Base-by-base conservation (phyloP, 495 filamentous ascomycete species). In the Daldinia concentrica region DNA sequence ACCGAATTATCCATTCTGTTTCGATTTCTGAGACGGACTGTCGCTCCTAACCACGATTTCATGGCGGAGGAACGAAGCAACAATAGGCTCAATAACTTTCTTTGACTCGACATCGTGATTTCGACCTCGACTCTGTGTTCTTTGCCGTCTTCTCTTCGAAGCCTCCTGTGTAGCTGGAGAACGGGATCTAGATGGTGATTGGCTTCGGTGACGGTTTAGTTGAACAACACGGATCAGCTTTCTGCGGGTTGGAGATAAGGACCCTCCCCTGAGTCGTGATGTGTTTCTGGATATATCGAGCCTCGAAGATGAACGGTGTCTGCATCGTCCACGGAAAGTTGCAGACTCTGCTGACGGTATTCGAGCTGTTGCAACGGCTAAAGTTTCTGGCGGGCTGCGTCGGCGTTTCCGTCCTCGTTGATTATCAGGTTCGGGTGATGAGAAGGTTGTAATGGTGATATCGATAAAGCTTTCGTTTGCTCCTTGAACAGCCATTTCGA, bases 261-360 rank as follows among this genome's bases (percentile, higher is more conserved):
- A 77, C 5, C 65, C 61, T 37, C 69, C 70, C 48, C 73, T 59
- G 32, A 68, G 59, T 45, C 73, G 74, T 50, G 77, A 78, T 14
- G 74, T 51, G 61, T 75, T 70, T 61, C 75, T 67, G 4, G 76
- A 74, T n/a, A 65, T 37, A 22, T 79, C 73, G 26, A 79, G 22
- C 43, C 79, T 67, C 34, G 79, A 81, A 19, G 72, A 76, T 14
- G 80, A 82, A 27, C 81, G 79, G 52, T 77, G 72, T 27, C 81
- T 75, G 48, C 75, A 74, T 19, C 81, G 80, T 34, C 81, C 81
- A 43, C 81, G 77, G 41, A 79, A 77, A 26, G 77, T 80, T 56
- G 76, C 73, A 43, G 81, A 82, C 27, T 82, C 81, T 24, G 71
- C 72, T 9, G 80, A 79, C n/a, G 74, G 74, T 8, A 72, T 66